These are phyloP conservation scores for Rosa lucieae DNA, from an alignment of 306 rosid species.

Conservation along the genomic window DNA sequence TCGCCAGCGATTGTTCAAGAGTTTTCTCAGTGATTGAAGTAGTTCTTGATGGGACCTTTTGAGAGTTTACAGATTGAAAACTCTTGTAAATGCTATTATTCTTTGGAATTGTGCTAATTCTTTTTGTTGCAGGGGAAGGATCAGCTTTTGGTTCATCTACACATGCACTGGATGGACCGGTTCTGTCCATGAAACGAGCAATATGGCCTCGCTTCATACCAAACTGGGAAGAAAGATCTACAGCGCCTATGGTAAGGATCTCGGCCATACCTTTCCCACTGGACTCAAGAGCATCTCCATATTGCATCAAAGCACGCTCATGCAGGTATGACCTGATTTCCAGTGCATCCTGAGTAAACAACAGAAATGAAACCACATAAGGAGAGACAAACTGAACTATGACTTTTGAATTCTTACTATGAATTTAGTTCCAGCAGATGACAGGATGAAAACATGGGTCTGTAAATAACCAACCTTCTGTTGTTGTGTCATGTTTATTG, in stretches of 20 bases:
- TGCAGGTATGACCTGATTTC: slow-evolving; percentile 84
- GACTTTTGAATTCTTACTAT: background rate
- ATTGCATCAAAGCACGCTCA: slow-evolving; percentile 74
- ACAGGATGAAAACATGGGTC: slow-evolving; percentile 12
- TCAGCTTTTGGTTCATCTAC: slow-evolving; percentile 33
- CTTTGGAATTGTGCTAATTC: slow-evolving; percentile 28
- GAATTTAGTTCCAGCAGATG: background rate
- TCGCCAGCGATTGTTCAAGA: slow-evolving; percentile 49
- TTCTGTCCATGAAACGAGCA: slow-evolving; percentile 72
- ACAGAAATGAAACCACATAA: slow-evolving; percentile 7
- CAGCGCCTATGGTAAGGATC: slow-evolving; percentile 45
- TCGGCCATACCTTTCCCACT: slow-evolving; percentile 50
- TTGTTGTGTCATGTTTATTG: slow-evolving; percentile 62
- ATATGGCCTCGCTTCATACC: slow-evolving; percentile 85
- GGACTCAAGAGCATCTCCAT: slow-evolving; percentile 67
- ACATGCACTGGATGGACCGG: slow-evolving; percentile 29
- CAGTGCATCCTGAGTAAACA: slow-evolving; percentile 57
- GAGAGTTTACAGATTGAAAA: slow-evolving; percentile 33
- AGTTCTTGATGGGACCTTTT: slow-evolving; percentile 28
- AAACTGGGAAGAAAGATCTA: slow-evolving; percentile 50
- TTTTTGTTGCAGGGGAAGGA: slow-evolving; percentile 35
- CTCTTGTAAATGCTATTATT: slow-evolving; percentile 43
- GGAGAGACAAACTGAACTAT: background rate
- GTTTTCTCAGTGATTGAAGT: slow-evolving; percentile 35
- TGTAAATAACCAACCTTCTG: slow-evolving; percentile 55